These are phyloP conservation scores for Microcos paniculata DNA, from an alignment of 345 rosid species.

Conservation along the genomic window DNA sequence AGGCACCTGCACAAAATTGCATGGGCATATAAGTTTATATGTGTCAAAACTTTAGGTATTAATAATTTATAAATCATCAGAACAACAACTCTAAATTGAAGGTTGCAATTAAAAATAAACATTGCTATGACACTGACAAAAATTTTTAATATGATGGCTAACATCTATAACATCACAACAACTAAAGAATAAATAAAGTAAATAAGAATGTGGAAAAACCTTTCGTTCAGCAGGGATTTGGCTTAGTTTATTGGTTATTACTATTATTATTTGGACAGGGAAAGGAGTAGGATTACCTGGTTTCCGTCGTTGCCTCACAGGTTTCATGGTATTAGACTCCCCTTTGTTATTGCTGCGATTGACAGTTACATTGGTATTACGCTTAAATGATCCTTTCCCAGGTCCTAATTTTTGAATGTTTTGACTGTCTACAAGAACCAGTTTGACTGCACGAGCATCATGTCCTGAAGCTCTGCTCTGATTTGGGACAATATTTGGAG, in stretches of 20 bases:
- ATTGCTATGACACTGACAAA: background rate
- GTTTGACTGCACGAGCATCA: slow-evolving; percentile 61
- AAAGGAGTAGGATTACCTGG: slow-evolving; percentile 47
- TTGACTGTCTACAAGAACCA: slow-evolving; percentile 75
- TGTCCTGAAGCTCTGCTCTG: slow-evolving; percentile 63
- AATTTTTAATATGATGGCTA: background rate
- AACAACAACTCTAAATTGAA: too few species aligned
- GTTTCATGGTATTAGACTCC: slow-evolving; percentile 54
- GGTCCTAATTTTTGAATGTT: slow-evolving; percentile 73
- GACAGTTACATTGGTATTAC: slow-evolving; percentile 54
- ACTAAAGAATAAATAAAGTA: background rate
- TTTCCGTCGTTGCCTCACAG: slow-evolving; percentile 76
- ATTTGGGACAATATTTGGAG: slow-evolving; percentile 54
- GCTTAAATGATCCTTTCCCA: slow-evolving; percentile 66
- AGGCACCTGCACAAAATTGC: slow-evolving; percentile 38
- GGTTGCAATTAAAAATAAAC: background rate
- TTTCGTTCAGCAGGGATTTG: background rate
- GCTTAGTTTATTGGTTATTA: background rate
- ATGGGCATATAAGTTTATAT: slow-evolving; percentile 11
- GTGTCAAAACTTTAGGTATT: too few species aligned
- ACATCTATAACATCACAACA: background rate
- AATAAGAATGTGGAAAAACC: background rate
- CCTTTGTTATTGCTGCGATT: slow-evolving; percentile 58
- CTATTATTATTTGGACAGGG: background rate
- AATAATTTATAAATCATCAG: too few species aligned